Percentiles rank a stretch among this genome's conserved stretches.
phyloP scores from a whole-genome alignment of 768 basidiomycete genomes.

The Phylloporus scabripes region DNA sequence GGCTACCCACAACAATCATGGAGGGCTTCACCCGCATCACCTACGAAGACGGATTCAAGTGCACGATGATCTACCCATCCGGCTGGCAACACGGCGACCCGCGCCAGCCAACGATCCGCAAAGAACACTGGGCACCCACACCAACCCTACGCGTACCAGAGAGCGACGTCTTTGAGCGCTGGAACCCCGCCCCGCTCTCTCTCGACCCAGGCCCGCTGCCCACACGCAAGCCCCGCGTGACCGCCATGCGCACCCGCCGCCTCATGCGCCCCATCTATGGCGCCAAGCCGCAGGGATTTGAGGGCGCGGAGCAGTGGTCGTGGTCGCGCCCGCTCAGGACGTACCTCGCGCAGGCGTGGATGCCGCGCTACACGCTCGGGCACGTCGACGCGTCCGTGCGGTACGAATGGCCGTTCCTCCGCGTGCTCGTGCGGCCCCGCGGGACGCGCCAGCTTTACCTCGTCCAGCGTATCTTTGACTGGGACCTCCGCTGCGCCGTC shows the following conservation, averaged over 20 bases:
- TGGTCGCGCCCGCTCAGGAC: constrained; percentile 4
- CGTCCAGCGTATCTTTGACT: constrained; percentile 3
- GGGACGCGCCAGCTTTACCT: constrained; percentile 3
- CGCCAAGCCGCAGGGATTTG: background rate
- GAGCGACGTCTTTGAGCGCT: background rate
- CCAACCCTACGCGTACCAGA: background rate
- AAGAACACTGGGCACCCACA: background rate
- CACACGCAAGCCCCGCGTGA: background rate
- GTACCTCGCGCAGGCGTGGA: constrained; percentile 10
- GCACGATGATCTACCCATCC: constrained; percentile 6
- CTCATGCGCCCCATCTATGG: too few species aligned
- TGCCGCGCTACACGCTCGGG: constrained; percentile 6
- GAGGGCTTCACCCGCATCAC: constrained; percentile 7
- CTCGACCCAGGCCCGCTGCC: background rate
- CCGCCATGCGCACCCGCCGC: background rate
- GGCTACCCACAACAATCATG: background rate
- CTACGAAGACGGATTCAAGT: constrained; percentile 5
- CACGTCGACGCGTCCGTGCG: background rate
- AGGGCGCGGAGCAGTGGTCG: background rate
- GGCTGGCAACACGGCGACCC: constrained; percentile 6
- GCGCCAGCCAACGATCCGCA: background rate
- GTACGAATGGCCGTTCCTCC: constrained; percentile 7
- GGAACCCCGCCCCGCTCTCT: background rate
- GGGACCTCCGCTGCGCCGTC: background rate
- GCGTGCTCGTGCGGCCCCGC: background rate